Percentiles rank a stretch among this genome's conserved stretches.
These are phyloP conservation scores for Chloroidium sp. DNA, from an alignment of 163 green algal genomes.

Conservation along the genomic window DNA sequence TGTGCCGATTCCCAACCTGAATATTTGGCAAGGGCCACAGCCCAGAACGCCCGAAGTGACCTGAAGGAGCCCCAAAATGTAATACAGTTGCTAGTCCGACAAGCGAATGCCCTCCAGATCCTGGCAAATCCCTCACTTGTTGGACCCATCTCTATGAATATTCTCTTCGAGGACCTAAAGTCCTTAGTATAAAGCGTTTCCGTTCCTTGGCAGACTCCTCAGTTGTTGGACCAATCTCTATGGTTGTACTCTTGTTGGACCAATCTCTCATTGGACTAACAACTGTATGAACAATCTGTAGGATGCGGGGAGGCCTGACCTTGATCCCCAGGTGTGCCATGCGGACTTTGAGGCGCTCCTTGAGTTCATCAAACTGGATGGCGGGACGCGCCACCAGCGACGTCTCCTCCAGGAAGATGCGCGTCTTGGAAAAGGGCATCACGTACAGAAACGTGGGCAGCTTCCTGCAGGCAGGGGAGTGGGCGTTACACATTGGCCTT, in stretches of 20 bases:
- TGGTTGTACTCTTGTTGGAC: constrained; percentile 4
- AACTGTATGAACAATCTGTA: not conserved
- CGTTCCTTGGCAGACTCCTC: no score
- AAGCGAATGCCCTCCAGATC: no score
- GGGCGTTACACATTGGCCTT: not conserved
- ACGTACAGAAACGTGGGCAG: constrained; percentile 96
- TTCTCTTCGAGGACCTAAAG: no score
- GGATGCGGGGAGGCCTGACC: not conserved
- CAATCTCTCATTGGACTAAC: not conserved
- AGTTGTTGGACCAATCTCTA: not conserved
- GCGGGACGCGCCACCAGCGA: constrained; percentile 85
- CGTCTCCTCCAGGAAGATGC: constrained; percentile 92
- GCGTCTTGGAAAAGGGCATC: constrained; percentile 84
- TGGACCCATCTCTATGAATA: no score
- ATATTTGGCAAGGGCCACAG: no score
- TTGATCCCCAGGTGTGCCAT: constrained; percentile 83
- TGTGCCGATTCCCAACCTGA: no score
- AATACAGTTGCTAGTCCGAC: no score
- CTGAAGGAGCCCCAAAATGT: no score
- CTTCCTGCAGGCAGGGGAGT: constrained; percentile 4
- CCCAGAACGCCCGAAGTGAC: no score
- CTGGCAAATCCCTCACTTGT: no score
- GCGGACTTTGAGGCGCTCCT: constrained; percentile 74
- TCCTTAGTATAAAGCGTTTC: no score
- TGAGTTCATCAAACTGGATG: constrained; percentile 84